Percentiles rank a stretch among this genome's conserved stretches.
These are phyloP conservation scores for Blastocystis sp. DNA, from an alignment of 352 stramenopile species.

Conservation along the genomic window DNA sequence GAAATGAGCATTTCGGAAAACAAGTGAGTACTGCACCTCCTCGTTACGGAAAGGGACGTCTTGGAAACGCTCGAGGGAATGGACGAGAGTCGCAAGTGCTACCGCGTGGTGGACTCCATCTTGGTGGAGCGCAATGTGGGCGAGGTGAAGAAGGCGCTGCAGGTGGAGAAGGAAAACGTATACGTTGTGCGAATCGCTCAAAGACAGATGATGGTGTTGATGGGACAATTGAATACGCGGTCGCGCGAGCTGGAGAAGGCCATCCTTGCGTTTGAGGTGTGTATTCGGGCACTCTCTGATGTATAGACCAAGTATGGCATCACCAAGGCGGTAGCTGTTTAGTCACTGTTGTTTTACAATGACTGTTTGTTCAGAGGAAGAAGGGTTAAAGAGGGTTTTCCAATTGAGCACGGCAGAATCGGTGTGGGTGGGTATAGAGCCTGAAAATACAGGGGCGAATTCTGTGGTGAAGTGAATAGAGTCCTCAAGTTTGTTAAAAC, in stretches of 20 bases:
- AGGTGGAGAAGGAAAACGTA: constrained; percentile 50
- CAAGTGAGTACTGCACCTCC: not conserved
- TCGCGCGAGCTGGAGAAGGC: constrained; percentile 31
- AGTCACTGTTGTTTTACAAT: not conserved
- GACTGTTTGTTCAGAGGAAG: not conserved
- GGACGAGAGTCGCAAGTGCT: constrained; percentile 2
- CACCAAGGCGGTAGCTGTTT: not conserved
- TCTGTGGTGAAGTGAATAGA: not conserved
- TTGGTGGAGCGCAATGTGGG: constrained; percentile 48
- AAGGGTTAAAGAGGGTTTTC: too few relatives aligned
- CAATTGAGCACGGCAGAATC: not conserved
- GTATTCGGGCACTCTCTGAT: not conserved
- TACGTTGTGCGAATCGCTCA: not conserved
- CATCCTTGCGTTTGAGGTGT: constrained; percentile 26
- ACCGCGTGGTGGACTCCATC: constrained; percentile 44
- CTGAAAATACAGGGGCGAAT: not conserved
- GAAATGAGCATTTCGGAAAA: constrained; percentile 47
- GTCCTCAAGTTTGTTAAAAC: constrained; percentile 41
- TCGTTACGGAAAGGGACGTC: not conserved
- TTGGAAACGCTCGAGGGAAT: constrained; percentile 45
- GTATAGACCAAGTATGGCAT: constrained; percentile 42
- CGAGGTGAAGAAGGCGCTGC: constrained; percentile 38
- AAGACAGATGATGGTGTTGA: constrained; percentile 49
- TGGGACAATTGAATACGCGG: constrained; percentile 48
- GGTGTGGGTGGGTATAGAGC: not conserved